Percentiles rank a stretch among this genome's conserved stretches.
phyloP scores from a whole-genome alignment of 495 filamentous ascomycete genomes.

The Tuber umbilicatum region DNA sequence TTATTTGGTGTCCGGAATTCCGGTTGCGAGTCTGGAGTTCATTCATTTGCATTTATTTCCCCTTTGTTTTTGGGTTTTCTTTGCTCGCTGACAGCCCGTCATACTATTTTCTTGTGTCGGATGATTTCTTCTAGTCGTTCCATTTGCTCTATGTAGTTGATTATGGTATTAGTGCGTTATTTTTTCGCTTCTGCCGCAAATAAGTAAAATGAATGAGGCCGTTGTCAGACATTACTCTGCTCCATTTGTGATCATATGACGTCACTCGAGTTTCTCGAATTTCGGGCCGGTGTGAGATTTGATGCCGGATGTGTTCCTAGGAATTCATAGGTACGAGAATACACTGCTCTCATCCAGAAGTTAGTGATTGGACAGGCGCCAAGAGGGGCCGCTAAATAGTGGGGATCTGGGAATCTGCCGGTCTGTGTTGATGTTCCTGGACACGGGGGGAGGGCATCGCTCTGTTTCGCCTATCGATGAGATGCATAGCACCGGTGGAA shows the following conservation, averaged over 20 bases:
- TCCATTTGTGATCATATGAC: background rate
- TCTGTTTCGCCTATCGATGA: background rate
- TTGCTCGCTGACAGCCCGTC: background rate
- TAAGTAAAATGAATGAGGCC: constrained; percentile 1
- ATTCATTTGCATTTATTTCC: constrained; percentile 6
- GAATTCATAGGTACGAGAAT: background rate
- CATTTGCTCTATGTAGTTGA: background rate
- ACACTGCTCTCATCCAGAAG: background rate
- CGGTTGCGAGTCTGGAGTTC: background rate
- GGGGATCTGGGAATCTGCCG: background rate
- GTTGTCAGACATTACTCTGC: background rate
- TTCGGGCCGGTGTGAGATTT: background rate
- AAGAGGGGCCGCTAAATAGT: background rate
- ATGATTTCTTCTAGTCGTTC: constrained; percentile 3
- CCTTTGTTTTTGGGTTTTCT: constrained; percentile 8
- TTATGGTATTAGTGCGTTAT: background rate
- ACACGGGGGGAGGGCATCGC: background rate
- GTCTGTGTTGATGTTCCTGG: background rate
- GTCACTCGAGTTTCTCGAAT: background rate
- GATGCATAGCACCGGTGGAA: background rate
- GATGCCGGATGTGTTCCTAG: background rate
- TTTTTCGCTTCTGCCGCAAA: background rate
- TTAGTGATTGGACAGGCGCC: background rate
- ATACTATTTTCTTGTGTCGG: constrained; percentile 8
- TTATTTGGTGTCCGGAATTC: constrained; percentile 7